Percentiles rank a stretch among this genome's conserved stretches.
phyloP scores from a whole-genome alignment of 1,139 yeast genomes.

The Groenewaldozyma auringiensis region DNA sequence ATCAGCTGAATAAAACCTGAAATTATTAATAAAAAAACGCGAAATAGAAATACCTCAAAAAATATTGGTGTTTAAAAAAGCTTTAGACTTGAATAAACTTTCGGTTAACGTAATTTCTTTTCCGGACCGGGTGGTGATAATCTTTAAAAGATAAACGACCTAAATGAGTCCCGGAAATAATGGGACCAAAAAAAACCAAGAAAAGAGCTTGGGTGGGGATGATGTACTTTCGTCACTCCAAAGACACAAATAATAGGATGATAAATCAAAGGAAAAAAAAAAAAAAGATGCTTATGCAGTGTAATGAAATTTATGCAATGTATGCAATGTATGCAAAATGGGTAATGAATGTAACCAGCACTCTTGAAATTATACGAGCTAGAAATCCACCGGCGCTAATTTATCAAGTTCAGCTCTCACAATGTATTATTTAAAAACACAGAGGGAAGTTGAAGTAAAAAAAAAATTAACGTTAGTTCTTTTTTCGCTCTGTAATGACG shows the following conservation, averaged over 20 bases:
- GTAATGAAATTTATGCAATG: too few relatives aligned
- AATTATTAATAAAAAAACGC: neutral
- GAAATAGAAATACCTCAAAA: neutral
- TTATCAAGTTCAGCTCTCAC: neutral
- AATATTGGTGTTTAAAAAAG: too few relatives aligned
- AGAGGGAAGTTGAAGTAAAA: too few relatives aligned
- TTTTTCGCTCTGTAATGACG: too few relatives aligned
- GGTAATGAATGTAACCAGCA: neutral
- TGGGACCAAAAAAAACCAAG: neutral
- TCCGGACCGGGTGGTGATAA: neutral
- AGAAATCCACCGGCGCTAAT: neutral
- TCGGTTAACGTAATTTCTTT: neutral
- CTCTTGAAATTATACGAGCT: neutral
- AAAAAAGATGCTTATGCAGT: too few relatives aligned
- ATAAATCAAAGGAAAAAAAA: neutral
- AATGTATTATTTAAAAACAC: too few relatives aligned
- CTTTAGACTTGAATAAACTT: neutral
- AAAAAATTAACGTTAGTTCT: too few relatives aligned
- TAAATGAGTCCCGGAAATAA: neutral
- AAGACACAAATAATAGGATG: neutral
- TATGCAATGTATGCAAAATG: neutral
- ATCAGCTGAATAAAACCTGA: neutral
- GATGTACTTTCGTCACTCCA: neutral
- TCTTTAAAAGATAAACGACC: neutral
- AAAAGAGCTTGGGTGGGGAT: neutral